Base-by-base conservation (phyloP, 768 basidiomycete species). In the Hygrocybe punicea region DNA sequence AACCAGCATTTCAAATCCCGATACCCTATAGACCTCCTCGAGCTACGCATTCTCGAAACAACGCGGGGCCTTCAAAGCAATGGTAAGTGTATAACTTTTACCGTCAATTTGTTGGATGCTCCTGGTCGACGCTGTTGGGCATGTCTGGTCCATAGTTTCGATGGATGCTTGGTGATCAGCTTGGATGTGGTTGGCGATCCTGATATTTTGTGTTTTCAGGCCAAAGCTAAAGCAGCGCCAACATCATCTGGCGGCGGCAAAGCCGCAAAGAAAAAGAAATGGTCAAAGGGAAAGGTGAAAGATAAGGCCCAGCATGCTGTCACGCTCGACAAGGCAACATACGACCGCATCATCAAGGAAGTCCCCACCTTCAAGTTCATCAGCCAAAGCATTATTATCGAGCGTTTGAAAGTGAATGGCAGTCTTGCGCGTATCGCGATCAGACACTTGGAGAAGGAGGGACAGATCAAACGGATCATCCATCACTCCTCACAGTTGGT, bases 211-310 rank as follows among this genome's bases (percentile, higher is more conserved):
- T 42, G 63, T 58, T 60, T 53, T 14, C 67, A 83, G 82, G 80
- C 82, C 75, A 83, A 87, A 82, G 86, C 89, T 71, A 91, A 90
- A 83, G 86, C 87, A 79, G 85, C 87, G 78, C 79, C 86, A 69
- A 76, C 91, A 63, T 76, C 87, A 58, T 77, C 85, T 50, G 76
- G 83, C 62, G 77, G 83, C 63, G 88, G 90, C 71, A 93, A 93
- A 75, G 78, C 89, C 69, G 92, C 91, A 61, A 98, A 98, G 85
- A 98, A 98, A 85, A 98, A 98, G 92, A 98, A 98, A 85, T 98
- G 95, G 95, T 97, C 93, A 67, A 98, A 98, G 84, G 97, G 97
- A 73, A 98, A 98, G 81, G 97, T 99, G 76, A 99, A 99, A 89
- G 97, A 99, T 81, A 99, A 98, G 87, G 93, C 96, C 69, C 87